A percentile compares a stretch with the other conserved stretches of the same genome.
Evolutionary conservation across 768 basidiomycete species (phyloP).

Genomic region (Mrakia blollopis): DNA sequence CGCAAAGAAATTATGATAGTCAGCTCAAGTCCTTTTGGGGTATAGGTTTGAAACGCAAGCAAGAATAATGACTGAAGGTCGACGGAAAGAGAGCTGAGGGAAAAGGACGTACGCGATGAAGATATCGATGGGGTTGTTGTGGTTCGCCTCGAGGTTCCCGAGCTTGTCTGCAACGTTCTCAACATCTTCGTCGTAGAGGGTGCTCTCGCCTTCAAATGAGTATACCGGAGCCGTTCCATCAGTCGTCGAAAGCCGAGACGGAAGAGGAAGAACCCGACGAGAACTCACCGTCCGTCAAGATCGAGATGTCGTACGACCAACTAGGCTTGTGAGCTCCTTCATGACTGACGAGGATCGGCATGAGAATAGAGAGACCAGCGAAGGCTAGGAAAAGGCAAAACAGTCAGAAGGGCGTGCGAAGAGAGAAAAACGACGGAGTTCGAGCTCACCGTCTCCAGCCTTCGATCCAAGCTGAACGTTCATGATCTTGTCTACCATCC

Average conservation of each 20-base stretch:
- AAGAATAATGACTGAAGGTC: too few species aligned
- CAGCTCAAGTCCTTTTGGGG: conserved; percentile 32
- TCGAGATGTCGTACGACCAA: conserved; percentile 76
- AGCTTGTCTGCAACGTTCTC: neutral
- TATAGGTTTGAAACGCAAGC: too few species aligned
- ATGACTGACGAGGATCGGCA: conserved; percentile 69
- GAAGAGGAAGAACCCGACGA: conserved; percentile 55
- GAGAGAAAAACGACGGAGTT: conserved; percentile 1
- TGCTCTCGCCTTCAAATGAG: conserved; percentile 34
- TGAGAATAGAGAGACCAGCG: conserved; percentile 78
- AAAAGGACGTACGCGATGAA: conserved; percentile 53
- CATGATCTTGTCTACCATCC: conserved; percentile 42
- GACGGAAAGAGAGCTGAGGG: conserved; percentile 14
- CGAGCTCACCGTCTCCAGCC: conserved; percentile 42
- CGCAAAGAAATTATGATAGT: neutral
- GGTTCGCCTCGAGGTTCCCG: neutral
- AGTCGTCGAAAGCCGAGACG: neutral
- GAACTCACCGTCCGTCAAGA: conserved; percentile 80
- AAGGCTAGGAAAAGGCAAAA: conserved; percentile 52
- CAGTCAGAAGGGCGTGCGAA: neutral
- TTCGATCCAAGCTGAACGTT: conserved; percentile 39
- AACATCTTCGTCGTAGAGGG: conserved; percentile 20
- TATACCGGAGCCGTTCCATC: too few species aligned
- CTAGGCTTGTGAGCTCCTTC: conserved; percentile 63
- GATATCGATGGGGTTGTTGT: conserved; percentile 44